phyloP scores from a whole-genome alignment of 1,139 yeast genomes.

The Suhomyces atakaporum region DNA sequence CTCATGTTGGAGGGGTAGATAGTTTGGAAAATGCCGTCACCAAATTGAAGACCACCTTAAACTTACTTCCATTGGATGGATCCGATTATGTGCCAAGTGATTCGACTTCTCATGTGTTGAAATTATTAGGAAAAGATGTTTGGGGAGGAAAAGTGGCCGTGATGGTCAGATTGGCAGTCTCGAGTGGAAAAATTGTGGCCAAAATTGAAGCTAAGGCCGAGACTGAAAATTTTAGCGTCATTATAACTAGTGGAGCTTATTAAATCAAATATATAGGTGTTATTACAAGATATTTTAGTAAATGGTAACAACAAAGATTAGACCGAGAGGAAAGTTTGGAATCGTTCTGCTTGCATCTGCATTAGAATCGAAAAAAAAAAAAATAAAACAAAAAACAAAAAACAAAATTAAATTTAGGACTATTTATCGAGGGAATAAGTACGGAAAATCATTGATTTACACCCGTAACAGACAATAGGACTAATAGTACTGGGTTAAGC shows the following conservation, averaged over 20 bases:
- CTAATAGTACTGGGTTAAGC: too few relatives aligned
- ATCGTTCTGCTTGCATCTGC: too few relatives aligned
- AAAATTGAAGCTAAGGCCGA: conserved; percentile 75
- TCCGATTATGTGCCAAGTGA: conserved; percentile 66
- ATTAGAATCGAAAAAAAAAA: too few relatives aligned
- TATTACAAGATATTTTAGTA: background rate
- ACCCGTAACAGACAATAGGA: too few relatives aligned
- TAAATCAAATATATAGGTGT: conserved; percentile 9
- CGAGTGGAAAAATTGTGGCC: conserved; percentile 72
- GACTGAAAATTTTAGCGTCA: conserved; percentile 30
- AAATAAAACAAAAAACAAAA: too few relatives aligned
- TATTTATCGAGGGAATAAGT: too few relatives aligned
- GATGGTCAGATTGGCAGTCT: conserved; percentile 68
- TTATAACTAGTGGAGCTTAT: conserved; percentile 23
- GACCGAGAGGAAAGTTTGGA: too few relatives aligned
- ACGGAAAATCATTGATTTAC: too few relatives aligned
- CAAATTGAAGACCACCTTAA: conserved; percentile 60
- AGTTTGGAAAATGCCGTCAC: conserved; percentile 40
- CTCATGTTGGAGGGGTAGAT: conserved; percentile 36
- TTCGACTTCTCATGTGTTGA: conserved; percentile 68
- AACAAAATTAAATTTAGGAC: too few relatives aligned
- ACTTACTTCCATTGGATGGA: conserved; percentile 80
- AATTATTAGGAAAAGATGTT: conserved; percentile 80
- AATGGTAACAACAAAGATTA: background rate
- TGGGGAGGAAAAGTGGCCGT: conserved; percentile 74